Percentiles rank a stretch among this genome's conserved stretches.
Conservation (phyloP, 345 rosid species). For the Pistacia integerrima region DNA sequence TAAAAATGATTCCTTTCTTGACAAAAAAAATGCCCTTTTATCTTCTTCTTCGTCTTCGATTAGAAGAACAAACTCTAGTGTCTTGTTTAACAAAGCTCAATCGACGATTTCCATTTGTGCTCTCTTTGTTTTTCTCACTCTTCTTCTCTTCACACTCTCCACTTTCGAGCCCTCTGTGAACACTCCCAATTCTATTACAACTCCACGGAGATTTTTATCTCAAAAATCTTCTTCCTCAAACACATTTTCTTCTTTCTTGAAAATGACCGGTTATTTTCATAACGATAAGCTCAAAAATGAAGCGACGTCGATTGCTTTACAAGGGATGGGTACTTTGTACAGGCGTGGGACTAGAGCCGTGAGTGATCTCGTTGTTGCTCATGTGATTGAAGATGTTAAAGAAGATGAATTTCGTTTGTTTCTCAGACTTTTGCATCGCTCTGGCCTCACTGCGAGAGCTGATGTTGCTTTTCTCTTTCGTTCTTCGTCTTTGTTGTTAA, state of each 20-base stretch:
- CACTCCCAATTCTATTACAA: conserved; percentile 17
- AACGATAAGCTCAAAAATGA: background rate
- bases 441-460: conserved; percentile 63
- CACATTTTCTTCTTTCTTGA: background rate
- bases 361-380: conserved; percentile 63
- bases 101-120: conserved; percentile 82
- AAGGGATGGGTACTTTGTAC: conserved; percentile 66
- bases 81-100: conserved; percentile 65
- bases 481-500: conserved; percentile 29
- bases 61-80: conserved; percentile 48
- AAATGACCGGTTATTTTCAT: background rate
- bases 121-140: conserved; percentile 65
- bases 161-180: conserved; percentile 68
- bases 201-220: background rate
- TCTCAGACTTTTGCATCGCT: conserved; percentile 60
- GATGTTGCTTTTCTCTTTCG: conserved; percentile 60
- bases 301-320: conserved; percentile 44
- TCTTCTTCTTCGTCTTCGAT: conserved; percentile 21
- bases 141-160: conserved; percentile 86
- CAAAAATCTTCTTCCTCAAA: background rate
- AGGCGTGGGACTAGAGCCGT: conserved; percentile 59
- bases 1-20: background rate
- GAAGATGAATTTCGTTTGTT: conserved; percentile 63
- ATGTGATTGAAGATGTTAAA: conserved; percentile 52
- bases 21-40: conserved; percentile 6